Base-by-base conservation (phyloP, 164 flowering plant species). In the Liriodendron chinense region DNA sequence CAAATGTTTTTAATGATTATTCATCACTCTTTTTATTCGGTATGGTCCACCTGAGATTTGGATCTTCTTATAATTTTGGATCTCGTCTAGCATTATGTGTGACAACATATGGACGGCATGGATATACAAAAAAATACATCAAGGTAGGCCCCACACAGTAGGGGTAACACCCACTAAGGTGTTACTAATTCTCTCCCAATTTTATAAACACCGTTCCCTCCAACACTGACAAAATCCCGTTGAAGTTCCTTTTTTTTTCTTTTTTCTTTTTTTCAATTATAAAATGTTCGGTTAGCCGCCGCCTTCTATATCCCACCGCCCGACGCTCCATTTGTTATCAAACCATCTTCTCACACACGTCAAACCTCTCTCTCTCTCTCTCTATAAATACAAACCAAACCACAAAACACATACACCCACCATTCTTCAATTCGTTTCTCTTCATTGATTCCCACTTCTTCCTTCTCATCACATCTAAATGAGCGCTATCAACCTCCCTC, bases 401-500 rank as follows among this genome's bases (percentile, higher is more conserved):
- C 77, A 75, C 69, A 48, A 24, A 43, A 12, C 24, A 25, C 74
- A 66, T 9, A 75, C 78, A 47, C 47, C 8, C 12, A 24, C 23
- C 61, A 9, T 1, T 26, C 77, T 34, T 64, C 23, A 10, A 12
- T 9, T 16, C 71, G 25, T n/a, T 71, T 23, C 47, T 67, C 48
- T 23, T 34, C 43, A 23, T 65, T 23, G 59, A 53, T 53, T 24
- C 28, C 22, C 56, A 22, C 64, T 9, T 28, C 25, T 66, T 21
- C 65, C 8, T 72, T 23, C 8, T 72, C 20, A 20, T 49, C 26
- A 34, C 74, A 5, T 68, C 24, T 49, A 74, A 64, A 25, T 47
- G 23, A 50, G 48, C 9, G 57, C 22, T 65, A 77, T 84, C 43
- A 85, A 85, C 75, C 85, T 93, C 14, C 98, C 98, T 0, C 98